Base-by-base conservation (phyloP, 169 alveolate genomes). In the Amoebophrya sp. region DNA sequence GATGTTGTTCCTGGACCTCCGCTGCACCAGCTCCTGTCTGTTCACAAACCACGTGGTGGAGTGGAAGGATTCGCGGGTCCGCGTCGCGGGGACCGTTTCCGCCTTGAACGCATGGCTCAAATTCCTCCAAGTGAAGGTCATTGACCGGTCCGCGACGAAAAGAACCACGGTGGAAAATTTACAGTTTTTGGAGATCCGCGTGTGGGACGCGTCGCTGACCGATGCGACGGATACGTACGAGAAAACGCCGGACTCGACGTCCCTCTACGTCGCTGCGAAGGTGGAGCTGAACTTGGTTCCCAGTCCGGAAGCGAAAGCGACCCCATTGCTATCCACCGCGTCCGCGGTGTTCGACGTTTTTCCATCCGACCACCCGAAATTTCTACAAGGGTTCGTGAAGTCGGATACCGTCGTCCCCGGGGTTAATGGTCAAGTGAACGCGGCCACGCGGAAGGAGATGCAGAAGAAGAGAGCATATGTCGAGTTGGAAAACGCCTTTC, bases 171-270 rank as follows among this genome's bases (percentile, higher is more conserved):
- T n/a, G n/a, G n/a, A n/a, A n/a, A n/a, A n/a, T n/a, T n/a, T n/a
- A n/a, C 83, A 66, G 32, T 66, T n/a, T n/a, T n/a, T 66, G 38
- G 35, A 25, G 10, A 7, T 66, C 32, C 83, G 83, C 35, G 83
- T 66, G 12, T 66, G 83, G 83, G 83, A 66, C 83, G 83, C 83
- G 83, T 18, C 83, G 35, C 32, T 66, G 83, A 66, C 83, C 39
- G 83, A 66, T 25, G 38, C 83, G 32, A 66, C 83, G 35, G 83
- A 18, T 1, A 66, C 83, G 83, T 66, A 66, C 32, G 83, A 66
- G 32, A 18, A n/a, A n/a, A 66, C 83, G 10, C 83, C 83, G 10
- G 83, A 7, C 83, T 25, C 39, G 32, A 66, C 83, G 35, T 7
- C 12, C 10, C 83, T 66, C 32, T 66, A 66, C 35, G 38, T 66